A percentile compares a stretch with the other conserved stretches of the same genome.
phyloP scores from a whole-genome alignment of 495 filamentous ascomycete genomes.

The Hypoxylon fragiforme region DNA sequence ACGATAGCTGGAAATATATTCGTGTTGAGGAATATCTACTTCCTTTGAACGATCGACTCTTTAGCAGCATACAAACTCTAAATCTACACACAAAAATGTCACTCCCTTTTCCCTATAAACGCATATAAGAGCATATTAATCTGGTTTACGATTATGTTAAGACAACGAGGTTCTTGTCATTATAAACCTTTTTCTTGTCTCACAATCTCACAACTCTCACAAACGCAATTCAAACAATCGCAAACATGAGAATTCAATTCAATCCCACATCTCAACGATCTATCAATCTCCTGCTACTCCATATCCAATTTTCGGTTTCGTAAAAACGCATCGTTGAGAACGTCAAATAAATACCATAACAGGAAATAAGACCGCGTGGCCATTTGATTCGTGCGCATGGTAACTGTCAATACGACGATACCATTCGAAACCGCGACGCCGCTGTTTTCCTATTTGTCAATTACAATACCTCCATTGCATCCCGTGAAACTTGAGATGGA shows the following conservation, averaged over 20 bases:
- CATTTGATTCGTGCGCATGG: constrained; percentile 1
- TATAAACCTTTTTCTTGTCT: too few relatives aligned
- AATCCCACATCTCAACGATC: too few relatives aligned
- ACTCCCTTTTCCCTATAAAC: not conserved
- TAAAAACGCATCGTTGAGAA: too few relatives aligned
- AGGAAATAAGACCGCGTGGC: constrained; percentile 8
- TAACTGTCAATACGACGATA: constrained; percentile 15
- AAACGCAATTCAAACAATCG: too few relatives aligned
- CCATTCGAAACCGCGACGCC: constrained; percentile 27
- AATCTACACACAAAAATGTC: not conserved
- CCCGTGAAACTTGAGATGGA: constrained; percentile 17
- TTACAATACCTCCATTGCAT: constrained; percentile 6
- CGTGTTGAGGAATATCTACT: too few relatives aligned
- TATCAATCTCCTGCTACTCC: too few relatives aligned
- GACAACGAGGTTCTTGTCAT: too few relatives aligned
- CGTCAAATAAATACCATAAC: too few relatives aligned
- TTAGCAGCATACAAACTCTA: constrained; percentile 2
- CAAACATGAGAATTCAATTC: too few relatives aligned
- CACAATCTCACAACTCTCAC: too few relatives aligned
- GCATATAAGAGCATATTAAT: not conserved
- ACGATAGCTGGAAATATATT: not conserved
- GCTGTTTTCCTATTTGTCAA: constrained; percentile 16
- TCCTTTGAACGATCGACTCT: not conserved
- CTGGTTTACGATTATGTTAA: not conserved
- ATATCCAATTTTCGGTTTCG: too few relatives aligned